Percentiles rank a stretch among this genome's conserved stretches.
These are phyloP conservation scores for Cladophialophora exuberans DNA, from an alignment of 2,329 filamentous ascomycete species.

Conservation along the genomic window DNA sequence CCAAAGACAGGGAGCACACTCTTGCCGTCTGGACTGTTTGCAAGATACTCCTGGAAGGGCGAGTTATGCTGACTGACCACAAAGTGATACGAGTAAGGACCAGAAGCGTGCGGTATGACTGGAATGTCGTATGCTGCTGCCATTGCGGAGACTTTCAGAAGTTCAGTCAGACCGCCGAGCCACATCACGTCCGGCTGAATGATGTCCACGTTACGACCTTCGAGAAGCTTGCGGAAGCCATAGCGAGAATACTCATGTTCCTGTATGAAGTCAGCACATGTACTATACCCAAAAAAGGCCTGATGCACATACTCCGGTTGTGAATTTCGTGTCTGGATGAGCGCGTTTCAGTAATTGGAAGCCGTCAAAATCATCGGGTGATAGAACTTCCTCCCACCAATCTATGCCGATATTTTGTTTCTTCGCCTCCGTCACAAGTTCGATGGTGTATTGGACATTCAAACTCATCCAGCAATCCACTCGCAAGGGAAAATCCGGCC, in stretches of 20 bases:
- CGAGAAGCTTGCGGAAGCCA: conserved; percentile 91
- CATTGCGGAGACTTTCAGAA: conserved; percentile 86
- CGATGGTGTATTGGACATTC: conserved; percentile 89
- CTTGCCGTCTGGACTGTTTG: conserved; percentile 89
- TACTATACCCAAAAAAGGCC: not conserved
- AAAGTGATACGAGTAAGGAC: conserved; percentile 94
- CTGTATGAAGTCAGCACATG: conserved; percentile 11
- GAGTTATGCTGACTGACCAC: conserved; percentile 91
- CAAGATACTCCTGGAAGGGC: conserved; percentile 94
- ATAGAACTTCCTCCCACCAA: conserved; percentile 96
- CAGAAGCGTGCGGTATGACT: conserved; percentile 91
- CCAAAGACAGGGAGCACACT: conserved; percentile 90
- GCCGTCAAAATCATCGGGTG: conserved; percentile 88
- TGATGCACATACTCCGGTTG: conserved; percentile 63
- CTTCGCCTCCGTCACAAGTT: conserved; percentile 80
- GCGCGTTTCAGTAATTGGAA: conserved; percentile 88
- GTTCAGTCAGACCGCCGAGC: conserved; percentile 89
- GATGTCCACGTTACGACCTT: conserved; percentile 89
- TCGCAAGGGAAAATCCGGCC: conserved; percentile 88
- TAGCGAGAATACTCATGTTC: conserved; percentile 96
- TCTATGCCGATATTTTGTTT: conserved; percentile 84
- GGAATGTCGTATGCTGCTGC: conserved; percentile 92
- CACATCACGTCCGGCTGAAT: conserved; percentile 98
- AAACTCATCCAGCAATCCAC: conserved; percentile 98
- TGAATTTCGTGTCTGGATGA: conserved; percentile 89